Percentiles rank a stretch among this genome's conserved stretches.
These are phyloP conservation scores for Firmiana major DNA, from an alignment of 345 rosid genomes.

Conservation along the genomic window DNA sequence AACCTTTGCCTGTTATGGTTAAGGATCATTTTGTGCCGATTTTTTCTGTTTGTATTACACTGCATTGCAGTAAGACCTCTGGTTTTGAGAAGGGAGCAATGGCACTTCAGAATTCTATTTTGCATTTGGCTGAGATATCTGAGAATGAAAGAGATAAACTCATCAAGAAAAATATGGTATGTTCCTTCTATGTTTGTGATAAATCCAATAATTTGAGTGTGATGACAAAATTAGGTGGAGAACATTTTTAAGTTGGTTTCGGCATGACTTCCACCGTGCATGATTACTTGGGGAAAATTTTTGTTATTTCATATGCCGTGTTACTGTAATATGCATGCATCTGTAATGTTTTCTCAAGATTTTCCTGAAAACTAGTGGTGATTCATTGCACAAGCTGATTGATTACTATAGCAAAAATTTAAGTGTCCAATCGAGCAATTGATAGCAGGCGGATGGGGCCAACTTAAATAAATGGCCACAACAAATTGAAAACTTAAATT, in stretches of 20 bases:
- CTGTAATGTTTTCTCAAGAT: not conserved
- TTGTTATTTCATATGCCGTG: not conserved
- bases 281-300: not conserved
- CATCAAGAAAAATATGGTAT: constrained; percentile 81
- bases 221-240: not conserved
- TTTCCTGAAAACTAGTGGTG: not conserved
- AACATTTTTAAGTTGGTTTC: constrained; percentile 12
- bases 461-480: not conserved
- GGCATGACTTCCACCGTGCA: not conserved
- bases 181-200: constrained; percentile 8
- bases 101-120: constrained; percentile 65
- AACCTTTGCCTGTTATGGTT: constrained; percentile 53
- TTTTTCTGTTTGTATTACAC: constrained; percentile 73
- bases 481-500: not conserved
- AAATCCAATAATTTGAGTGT: constrained; percentile 3
- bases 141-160: constrained; percentile 81
- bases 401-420: not conserved
- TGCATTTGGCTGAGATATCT: constrained; percentile 60
- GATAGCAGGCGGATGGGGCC: not conserved
- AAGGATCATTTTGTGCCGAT: constrained; percentile 78
- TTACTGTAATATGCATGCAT: not conserved
- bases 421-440: not conserved
- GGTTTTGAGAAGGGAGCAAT: constrained; percentile 56
- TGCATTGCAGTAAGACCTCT: constrained; percentile 64
- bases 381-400: not conserved